Conservation (phyloP, 257 asterid species). For the Datura wrightii region DNA sequence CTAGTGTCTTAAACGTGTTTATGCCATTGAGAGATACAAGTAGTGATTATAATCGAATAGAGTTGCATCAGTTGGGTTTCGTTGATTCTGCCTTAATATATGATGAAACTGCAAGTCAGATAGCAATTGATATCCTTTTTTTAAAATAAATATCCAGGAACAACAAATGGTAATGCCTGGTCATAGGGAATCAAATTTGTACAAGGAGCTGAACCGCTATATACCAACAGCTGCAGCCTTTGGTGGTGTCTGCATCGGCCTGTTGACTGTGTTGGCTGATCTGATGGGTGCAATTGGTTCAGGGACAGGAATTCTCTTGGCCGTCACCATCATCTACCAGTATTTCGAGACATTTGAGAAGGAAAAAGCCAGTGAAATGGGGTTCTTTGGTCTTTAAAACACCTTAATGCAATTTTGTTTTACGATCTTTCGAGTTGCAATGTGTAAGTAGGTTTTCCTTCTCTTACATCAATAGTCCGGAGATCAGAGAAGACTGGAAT, state of each 20-base stretch:
- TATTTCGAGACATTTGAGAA: conserved; percentile 91
- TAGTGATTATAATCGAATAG: neutral
- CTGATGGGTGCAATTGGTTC: conserved; percentile 96
- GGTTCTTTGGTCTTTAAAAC: conserved; percentile 80
- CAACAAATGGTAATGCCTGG: conserved; percentile 99
- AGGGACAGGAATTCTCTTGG: conserved; percentile 84
- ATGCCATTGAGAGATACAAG: neutral
- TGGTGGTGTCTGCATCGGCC: conserved; percentile 94
- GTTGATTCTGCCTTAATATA: neutral
- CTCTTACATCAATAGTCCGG: neutral
- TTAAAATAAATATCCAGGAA: conserved; percentile 51
- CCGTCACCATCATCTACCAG: conserved; percentile 88
- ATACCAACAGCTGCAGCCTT: conserved; percentile 95
- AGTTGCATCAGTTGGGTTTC: neutral
- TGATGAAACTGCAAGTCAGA: neutral
- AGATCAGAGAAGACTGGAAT: conserved; percentile 8
- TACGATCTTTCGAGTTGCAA: conserved; percentile 37
- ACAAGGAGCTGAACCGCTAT: conserved; percentile 89
- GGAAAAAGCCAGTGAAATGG: conserved; percentile 89
- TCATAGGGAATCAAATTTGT: conserved; percentile 80
- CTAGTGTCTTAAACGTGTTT: neutral
- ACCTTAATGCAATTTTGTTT: conserved; percentile 27
- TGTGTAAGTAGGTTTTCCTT: conserved; percentile 42
- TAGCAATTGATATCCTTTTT: neutral
- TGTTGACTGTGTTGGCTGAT: conserved; percentile 85